These are phyloP conservation scores for Butyriboletus appendiculatus DNA, from an alignment of 1,284 basidiomycete species.

Conservation along the genomic window DNA sequence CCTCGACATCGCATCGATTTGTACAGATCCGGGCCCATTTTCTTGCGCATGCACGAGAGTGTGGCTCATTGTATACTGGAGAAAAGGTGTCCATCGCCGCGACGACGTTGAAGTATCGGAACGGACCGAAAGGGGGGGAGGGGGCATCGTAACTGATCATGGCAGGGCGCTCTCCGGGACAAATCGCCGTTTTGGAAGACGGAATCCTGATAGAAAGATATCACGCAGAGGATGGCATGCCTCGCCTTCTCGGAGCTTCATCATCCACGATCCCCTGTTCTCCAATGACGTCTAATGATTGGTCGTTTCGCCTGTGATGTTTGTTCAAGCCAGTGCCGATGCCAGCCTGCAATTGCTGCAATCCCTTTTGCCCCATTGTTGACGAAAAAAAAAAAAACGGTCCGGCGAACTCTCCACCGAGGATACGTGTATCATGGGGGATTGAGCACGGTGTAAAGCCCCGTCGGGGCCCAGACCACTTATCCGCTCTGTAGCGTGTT, in stretches of 20 bases:
- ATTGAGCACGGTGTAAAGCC: neutral
- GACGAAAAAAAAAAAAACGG: neutral
- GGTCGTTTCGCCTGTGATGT: neutral
- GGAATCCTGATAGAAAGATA: conserved; percentile 4
- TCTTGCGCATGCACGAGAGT: too few species aligned
- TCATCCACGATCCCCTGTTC: neutral
- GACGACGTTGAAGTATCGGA: neutral
- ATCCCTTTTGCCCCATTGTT: neutral
- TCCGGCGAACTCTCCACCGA: neutral
- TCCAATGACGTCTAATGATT: neutral
- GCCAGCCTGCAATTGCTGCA: neutral
- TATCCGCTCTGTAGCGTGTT: neutral
- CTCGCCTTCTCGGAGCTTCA: conserved; percentile 7
- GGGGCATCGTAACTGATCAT: neutral
- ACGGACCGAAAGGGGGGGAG: neutral
- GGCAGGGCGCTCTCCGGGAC: neutral
- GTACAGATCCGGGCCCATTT: neutral
- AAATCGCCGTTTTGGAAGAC: conserved; percentile 14
- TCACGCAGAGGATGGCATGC: neutral
- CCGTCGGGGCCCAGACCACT: neutral
- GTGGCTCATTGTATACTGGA: neutral
- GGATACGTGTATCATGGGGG: neutral
- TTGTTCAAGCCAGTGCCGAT: conserved; percentile 1
- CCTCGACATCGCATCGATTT: neutral
- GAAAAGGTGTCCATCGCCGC: neutral